These are phyloP conservation scores for Leccinum disarticulatum DNA, from an alignment of 768 basidiomycete genomes.

Conservation along the genomic window DNA sequence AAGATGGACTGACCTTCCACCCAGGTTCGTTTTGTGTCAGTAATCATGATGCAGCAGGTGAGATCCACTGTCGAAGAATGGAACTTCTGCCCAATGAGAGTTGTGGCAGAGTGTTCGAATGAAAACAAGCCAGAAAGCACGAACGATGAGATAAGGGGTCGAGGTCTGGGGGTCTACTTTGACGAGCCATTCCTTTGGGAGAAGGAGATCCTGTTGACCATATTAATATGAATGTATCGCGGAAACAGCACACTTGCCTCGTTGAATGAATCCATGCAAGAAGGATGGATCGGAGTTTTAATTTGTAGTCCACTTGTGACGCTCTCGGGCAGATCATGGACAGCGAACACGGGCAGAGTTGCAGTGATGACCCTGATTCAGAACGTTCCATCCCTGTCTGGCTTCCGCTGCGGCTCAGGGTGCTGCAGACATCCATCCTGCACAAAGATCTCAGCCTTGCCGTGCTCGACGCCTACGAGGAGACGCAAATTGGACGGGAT, in stretches of 20 bases:
- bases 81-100: conserved; percentile 54
- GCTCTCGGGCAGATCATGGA: conserved; percentile 9
- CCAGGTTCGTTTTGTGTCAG: conserved; percentile 77
- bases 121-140: conserved; percentile 31
- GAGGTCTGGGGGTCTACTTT: conserved; percentile 61
- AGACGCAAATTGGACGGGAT: conserved; percentile 78
- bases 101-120: conserved; percentile 8
- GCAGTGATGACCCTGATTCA: conserved; percentile 45
- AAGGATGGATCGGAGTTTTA: conserved; percentile 24
- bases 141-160: conserved; percentile 70
- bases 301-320: not conserved
- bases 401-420: conserved; percentile 38
- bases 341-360: conserved; percentile 8
- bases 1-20: conserved; percentile 55
- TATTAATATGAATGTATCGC: not conserved
- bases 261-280: conserved; percentile 48
- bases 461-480: conserved; percentile 59
- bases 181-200: conserved; percentile 72
- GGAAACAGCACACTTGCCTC: conserved; percentile 11
- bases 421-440: conserved; percentile 44
- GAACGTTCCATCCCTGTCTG: conserved; percentile 42
- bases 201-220: conserved; percentile 52
- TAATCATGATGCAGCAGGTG: conserved; percentile 60
- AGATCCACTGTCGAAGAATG: conserved; percentile 53
- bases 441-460: conserved; percentile 51